Evolutionary conservation across 2,329 filamentous ascomycete species (phyloP).

Genomic region (Myotisia sp.): DNA sequence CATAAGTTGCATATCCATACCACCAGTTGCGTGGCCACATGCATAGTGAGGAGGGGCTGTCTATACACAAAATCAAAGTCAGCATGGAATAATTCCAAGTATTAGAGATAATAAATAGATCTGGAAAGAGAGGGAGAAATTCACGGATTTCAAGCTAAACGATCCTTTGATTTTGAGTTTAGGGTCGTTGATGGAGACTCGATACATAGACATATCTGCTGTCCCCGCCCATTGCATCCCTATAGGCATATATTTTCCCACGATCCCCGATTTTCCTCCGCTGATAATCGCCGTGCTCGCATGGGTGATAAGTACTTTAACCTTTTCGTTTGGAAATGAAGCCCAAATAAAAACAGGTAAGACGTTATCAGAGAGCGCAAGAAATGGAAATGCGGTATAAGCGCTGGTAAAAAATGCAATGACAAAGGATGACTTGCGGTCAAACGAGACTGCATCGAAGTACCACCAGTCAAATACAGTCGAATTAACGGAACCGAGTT

Average conservation of each 20-base stretch:
- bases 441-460: conserved; percentile 24
- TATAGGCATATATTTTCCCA: conserved; percentile 8
- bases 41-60: conserved; percentile 5
- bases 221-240: conserved; percentile 11
- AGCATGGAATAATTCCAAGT: not conserved
- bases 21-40: conserved; percentile 4
- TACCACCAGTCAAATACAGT: conserved; percentile 30
- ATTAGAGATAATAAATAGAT: not conserved
- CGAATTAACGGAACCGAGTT: conserved; percentile 17
- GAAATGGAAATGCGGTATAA: conserved; percentile 25
- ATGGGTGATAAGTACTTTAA: conserved; percentile 4
- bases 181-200: conserved; percentile 7
- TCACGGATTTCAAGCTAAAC: conserved; percentile 10
- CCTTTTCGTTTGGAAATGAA: conserved; percentile 16
- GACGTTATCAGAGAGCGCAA: conserved; percentile 11
- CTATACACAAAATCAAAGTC: not conserved
- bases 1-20: conserved; percentile 14
- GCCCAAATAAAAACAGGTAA: conserved; percentile 18
- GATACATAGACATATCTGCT: conserved; percentile 10
- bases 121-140: not conserved
- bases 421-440: conserved; percentile 17
- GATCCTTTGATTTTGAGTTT: conserved; percentile 9
- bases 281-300: conserved; percentile 8
- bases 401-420: conserved; percentile 23
- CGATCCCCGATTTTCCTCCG: conserved; percentile 7